These are phyloP conservation scores for Fragaria iinumae DNA, from an alignment of 306 rosid genomes.

Conservation along the genomic window DNA sequence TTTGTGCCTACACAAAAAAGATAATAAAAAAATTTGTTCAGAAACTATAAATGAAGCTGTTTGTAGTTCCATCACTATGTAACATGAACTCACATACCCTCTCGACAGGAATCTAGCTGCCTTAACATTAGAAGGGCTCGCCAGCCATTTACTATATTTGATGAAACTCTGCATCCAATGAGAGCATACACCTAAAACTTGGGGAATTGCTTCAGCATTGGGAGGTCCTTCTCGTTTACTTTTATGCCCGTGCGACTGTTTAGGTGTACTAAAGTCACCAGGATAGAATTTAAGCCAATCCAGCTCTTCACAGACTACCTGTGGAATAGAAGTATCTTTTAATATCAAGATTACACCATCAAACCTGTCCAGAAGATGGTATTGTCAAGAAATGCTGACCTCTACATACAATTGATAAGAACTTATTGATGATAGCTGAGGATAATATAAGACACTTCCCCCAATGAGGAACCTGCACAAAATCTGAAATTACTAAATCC, in stretches of 20 bases:
- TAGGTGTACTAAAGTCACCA: conserved; percentile 48
- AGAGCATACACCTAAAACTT: conserved; percentile 79
- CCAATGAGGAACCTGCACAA: conserved; percentile 82
- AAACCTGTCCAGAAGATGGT: conserved; percentile 19
- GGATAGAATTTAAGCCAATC: conserved; percentile 98
- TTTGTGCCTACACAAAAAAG: conserved; percentile 61
- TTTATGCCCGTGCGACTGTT: conserved; percentile 57
- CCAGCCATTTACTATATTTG: conserved; percentile 89
- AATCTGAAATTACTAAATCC: conserved; percentile 30
- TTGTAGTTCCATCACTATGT: conserved; percentile 24
- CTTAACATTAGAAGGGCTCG: conserved; percentile 85
- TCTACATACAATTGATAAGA: conserved; percentile 92
- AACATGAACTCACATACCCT: conserved; percentile 64
- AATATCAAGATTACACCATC: conserved; percentile 27
- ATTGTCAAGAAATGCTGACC: conserved; percentile 54
- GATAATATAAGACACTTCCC: conserved; percentile 90
- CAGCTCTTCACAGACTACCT: conserved; percentile 99
- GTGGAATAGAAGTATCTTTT: conserved; percentile 31
- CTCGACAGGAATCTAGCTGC: conserved; percentile 82
- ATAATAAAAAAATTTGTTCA: conserved; percentile 1
- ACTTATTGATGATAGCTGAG: conserved; percentile 96
- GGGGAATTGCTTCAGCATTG: conserved; percentile 68
- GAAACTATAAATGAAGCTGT: conserved; percentile 25
- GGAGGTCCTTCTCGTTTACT: conserved; percentile 76
- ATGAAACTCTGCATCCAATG: conserved; percentile 96